Evolutionary conservation across 106 monocot species (phyloP).

Genomic region (Hemerocallis citrina): DNA sequence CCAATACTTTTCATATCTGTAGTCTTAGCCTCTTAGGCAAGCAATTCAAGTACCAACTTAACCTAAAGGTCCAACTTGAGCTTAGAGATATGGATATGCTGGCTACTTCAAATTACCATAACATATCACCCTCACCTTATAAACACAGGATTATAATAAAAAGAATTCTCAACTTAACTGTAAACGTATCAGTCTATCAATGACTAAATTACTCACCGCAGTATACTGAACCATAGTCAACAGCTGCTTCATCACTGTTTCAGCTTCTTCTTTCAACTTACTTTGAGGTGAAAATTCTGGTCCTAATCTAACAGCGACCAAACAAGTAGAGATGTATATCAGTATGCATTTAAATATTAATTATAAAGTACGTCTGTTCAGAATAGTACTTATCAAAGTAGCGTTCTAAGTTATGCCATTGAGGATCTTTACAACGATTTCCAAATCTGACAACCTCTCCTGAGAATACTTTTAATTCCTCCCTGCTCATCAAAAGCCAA

Average conservation of each 20-base stretch:
- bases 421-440: constrained; percentile 88
- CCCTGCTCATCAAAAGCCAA: constrained; percentile 39
- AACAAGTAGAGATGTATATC: no score
- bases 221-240: constrained; percentile 70
- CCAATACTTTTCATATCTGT: neutral
- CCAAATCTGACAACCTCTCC: constrained; percentile 80
- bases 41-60: neutral
- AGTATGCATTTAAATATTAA: neutral
- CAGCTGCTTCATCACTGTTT: constrained; percentile 53
- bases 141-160: neutral
- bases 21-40: neutral
- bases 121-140: neutral
- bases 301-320: constrained; percentile 43
- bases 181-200: neutral
- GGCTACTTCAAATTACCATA: neutral
- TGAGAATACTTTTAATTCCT: constrained; percentile 78
- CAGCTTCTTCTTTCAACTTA: constrained; percentile 55
- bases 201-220: constrained; percentile 51
- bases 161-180: neutral
- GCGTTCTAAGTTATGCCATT: constrained; percentile 79
- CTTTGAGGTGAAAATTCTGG: constrained; percentile 54
- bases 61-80: neutral
- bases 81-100: neutral
- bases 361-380: neutral
- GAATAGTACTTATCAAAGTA: constrained; percentile 18